These are phyloP conservation scores for Coccomyxa sp. DNA, from an alignment of 139 green algal genomes.

Conservation along the genomic window DNA sequence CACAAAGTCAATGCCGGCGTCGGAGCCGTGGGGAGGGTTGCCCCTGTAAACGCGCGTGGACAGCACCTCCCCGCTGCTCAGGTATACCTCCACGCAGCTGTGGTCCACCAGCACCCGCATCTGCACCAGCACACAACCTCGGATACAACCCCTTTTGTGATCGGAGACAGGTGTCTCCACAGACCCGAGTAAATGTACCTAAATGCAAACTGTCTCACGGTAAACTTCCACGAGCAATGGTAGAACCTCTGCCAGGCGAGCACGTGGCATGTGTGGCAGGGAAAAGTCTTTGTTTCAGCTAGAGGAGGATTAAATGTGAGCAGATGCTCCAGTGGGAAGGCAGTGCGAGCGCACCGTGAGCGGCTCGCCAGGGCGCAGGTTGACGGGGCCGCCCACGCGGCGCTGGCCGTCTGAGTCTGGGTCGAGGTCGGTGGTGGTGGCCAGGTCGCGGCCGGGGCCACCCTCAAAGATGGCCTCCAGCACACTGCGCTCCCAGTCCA, in stretches of 20 bases:
- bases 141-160: neutral
- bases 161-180: neutral
- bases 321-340: neutral
- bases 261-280: too few species aligned
- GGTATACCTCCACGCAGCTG: slow-evolving; percentile 65
- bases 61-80: slow-evolving; percentile 44
- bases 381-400: slow-evolving; percentile 21
- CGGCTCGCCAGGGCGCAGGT: slow-evolving; percentile 18
- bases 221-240: neutral
- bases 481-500: slow-evolving; percentile 52
- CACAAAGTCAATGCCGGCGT: slow-evolving; percentile 63
- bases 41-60: slow-evolving; percentile 74
- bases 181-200: neutral
- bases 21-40: slow-evolving; percentile 29
- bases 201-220: neutral
- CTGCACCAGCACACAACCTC: slow-evolving; percentile 19
- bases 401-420: neutral
- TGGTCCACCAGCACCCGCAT: slow-evolving; percentile 77
- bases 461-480: slow-evolving; percentile 47
- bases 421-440: neutral
- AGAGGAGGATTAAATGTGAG: neutral
- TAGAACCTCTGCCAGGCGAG: too few species aligned
- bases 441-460: slow-evolving; percentile 20
- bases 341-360: neutral
- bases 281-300: too few species aligned